Evolutionary conservation across 805 yeast species (phyloP), one percentile per base, ranked within the genome.

Genomic region (Cephaloascus albidus): DNA sequence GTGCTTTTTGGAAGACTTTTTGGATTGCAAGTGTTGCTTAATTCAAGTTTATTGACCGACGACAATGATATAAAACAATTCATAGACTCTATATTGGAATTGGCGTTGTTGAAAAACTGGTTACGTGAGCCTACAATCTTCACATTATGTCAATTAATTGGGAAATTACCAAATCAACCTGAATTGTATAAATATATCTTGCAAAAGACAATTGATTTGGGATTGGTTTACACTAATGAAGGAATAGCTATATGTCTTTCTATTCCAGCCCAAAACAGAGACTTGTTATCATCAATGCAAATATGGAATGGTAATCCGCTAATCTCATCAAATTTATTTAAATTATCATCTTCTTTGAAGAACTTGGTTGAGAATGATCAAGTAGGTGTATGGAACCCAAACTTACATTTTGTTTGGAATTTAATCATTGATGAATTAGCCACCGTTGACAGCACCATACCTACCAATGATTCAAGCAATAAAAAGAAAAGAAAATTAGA

Each of bases 251-350:
- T 88, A 3, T 83, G 77, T 52, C 59, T 88, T 34, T 52, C 76
- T 3, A 61, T 81, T 17, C 75, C 80, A 1, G 38, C 44, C 2
- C 46, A 48, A 1, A 34, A 45, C 10, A 49, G 67, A 38, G 19
- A 33, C 18, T 36, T 4, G 43, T 55, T 32, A 39, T 46, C 10
- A 52, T 51, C 30, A 40, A 52, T 18, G 47, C 53, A 2, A 35
- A 43, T 8, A n/a, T 89, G 96, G 96, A 57, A 68, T 32, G 77
- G 76, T 23, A 79, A 87, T 50, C 97, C 97, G 1, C 57, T 89
- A 36, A 52, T 76, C n/a, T 75, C 69, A 47, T 81, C 83, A 2
- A 89, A 89, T 52, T 50, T 84, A n/a, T 63, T 71, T 1, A 45
- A 65, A 3, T 56, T 89, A 35, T 64, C 84, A 3, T 76, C 78